Evolutionary conservation across 306 rosid genomes (phyloP).

Genomic region (Trifolium pratense): DNA sequence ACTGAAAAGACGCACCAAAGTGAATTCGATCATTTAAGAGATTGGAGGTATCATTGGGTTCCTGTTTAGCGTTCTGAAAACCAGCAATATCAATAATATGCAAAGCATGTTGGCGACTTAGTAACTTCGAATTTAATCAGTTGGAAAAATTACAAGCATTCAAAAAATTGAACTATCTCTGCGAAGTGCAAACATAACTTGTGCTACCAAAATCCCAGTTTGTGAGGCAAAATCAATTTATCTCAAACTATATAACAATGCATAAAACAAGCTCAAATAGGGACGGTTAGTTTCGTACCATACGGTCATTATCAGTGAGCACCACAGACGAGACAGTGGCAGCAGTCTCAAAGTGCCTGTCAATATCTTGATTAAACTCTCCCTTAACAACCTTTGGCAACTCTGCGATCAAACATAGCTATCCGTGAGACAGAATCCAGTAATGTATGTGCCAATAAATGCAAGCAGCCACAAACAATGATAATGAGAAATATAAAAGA

Average conservation of each 20-base stretch:
- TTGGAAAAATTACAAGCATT: background rate
- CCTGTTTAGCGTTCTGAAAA: constrained; percentile 26
- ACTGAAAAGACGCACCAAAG: constrained; percentile 23
- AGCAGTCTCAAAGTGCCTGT: constrained; percentile 22
- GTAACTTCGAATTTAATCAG: background rate
- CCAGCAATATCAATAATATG: constrained; percentile 19
- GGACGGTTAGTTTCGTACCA: constrained; percentile 43
- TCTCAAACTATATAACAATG: background rate
- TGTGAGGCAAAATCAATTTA: constrained; percentile 26
- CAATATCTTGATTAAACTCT: constrained; percentile 32
- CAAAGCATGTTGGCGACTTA: constrained; percentile 2
- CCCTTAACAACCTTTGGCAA: constrained; percentile 29
- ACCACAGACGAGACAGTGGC: constrained; percentile 47
- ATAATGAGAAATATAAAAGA: background rate
- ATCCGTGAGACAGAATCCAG: constrained; percentile 8
- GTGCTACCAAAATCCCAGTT: background rate
- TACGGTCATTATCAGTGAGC: constrained; percentile 41
- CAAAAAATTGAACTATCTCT: background rate
- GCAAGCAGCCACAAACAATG: constrained; percentile 15
- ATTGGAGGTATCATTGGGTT: constrained; percentile 16
- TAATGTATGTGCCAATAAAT: background rate
- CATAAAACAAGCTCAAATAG: background rate
- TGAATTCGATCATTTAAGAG: constrained; percentile 8
- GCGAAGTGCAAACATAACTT: background rate
- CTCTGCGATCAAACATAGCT: constrained; percentile 46